Conservation (phyloP, 345 rosid genomes). For the Moricandia moricandioides region DNA sequence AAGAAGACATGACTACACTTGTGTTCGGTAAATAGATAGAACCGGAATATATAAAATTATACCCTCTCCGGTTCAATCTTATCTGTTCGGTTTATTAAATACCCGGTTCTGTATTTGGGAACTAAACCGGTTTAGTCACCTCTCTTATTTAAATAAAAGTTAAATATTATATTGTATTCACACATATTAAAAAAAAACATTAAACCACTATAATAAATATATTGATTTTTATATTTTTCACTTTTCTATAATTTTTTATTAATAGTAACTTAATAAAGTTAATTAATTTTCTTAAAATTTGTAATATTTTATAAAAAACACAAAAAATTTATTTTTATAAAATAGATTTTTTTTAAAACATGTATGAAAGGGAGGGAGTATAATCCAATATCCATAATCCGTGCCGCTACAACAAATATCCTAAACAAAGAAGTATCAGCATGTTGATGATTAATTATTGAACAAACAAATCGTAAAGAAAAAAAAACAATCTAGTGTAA, state of each 20-base stretch:
- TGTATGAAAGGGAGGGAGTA: too few species aligned
- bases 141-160: neutral
- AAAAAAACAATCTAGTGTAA: neutral
- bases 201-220: too few species aligned
- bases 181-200: too few species aligned
- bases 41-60: constrained; percentile 5
- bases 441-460: neutral
- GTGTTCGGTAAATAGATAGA: neutral
- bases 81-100: neutral
- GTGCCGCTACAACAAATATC: neutral
- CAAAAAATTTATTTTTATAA: too few species aligned
- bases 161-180: neutral
- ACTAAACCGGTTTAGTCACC: neutral
- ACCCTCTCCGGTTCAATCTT: neutral
- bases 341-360: too few species aligned
- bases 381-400: neutral
- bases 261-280: too few species aligned
- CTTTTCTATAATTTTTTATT: too few species aligned
- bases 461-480: neutral
- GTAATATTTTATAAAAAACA: too few species aligned
- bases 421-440: neutral
- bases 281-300: too few species aligned
- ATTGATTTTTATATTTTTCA: too few species aligned
- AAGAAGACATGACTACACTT: constrained; percentile 32
- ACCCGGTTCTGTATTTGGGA: neutral